Base-by-base conservation (phyloP, 805 yeast genomes). In the Suhomyces emberorum region DNA sequence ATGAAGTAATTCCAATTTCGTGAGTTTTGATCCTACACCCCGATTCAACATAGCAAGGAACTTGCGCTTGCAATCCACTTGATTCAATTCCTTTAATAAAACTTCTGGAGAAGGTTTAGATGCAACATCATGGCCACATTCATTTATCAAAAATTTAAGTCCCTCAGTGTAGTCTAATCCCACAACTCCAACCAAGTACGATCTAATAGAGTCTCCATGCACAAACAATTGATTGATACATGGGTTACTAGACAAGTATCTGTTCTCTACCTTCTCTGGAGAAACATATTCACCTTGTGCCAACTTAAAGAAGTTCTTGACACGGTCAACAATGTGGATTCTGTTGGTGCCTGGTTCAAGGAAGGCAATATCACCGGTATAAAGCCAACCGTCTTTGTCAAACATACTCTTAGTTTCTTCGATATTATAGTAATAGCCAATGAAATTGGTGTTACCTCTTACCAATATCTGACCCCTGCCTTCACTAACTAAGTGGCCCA, bases 371-470 rank as follows among this genome's bases (percentile, higher is more conserved):
- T 79, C 85, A 19, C 85, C 85, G 15, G 83, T 77, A 37, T 60
- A 59, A 48, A 77, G 67, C 81, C 82, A 79, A 4, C 74, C 77
- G 15, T 73, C 76, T 3, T 55, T 56, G 34, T 69, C 66, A 35
- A 76, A 46, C 7, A 70, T 54, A 23, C 63, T 71, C 7, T 43
- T 54, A 0, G 80, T 77, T 23, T 77, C 81, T 35, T 65, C 62
- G 15, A 58, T 54, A 45, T 76, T 73, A 38, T 74, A 64, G 51
- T 59, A 72, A 46, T 79, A 79, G 11, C 71, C 72, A 31, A 46
- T 51, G 59, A 77, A 76, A 22, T 76, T 63, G 49, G 75, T 78
- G 10, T 79, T 75, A 0, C 84, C 82, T 35, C 80, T 65, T 8
- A 79, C 36, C 50, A 78, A 57, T 31, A 79, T 60, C 57, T 79